Evolutionary conservation across 345 rosid genomes (phyloP), one percentile per base, ranked within the genome.

Genomic region (Sapria himalayana): DNA sequence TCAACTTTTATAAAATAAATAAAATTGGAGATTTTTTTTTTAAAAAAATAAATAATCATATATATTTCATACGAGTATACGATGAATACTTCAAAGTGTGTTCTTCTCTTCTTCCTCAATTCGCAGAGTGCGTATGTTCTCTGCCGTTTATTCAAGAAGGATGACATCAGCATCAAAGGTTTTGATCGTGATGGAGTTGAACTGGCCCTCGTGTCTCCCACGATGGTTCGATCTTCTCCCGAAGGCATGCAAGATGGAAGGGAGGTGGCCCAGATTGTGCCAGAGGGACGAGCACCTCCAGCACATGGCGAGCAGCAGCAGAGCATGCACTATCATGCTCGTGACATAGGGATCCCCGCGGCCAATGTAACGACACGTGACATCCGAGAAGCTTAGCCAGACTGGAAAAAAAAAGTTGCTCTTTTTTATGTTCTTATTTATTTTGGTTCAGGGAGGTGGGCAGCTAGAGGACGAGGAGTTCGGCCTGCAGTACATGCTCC

Each of bases 101-200:
- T 25, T n/a, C 11, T 4, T 20, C 17, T 29, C 18, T 11, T 25
- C 19, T 5, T 8, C 10, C n/a, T 9, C 36, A 24, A 33, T 18
- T 12, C 62, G 64, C 65, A 81, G 93, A 59, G 46, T 58, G 63
- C 76, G 0, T 81, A 54, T 61, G 93, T 77, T 1, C 66, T 81
- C 33, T 67, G 67, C 31, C 77, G 75, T 19, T 42, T 81, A 55
- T 73, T 81, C 49, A 77, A 74, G 67, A 81, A 81, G 52, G 61
- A 73, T 50, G 84, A 72, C 19, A 54, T 45, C 27, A 49, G 24
- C 14, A 62, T 52, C 19, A 63, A 57, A 35, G 65, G 33, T 50
- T 43, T 40, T 0, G 49, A 49, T 29, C 37, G 39, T 29, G 70
- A 59, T 35, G 84, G 67, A 33, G 55, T 50, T 50, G 72, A 65